Evolutionary conservation across 345 rosid genomes (phyloP).

Genomic region (Corchorus olitorius): DNA sequence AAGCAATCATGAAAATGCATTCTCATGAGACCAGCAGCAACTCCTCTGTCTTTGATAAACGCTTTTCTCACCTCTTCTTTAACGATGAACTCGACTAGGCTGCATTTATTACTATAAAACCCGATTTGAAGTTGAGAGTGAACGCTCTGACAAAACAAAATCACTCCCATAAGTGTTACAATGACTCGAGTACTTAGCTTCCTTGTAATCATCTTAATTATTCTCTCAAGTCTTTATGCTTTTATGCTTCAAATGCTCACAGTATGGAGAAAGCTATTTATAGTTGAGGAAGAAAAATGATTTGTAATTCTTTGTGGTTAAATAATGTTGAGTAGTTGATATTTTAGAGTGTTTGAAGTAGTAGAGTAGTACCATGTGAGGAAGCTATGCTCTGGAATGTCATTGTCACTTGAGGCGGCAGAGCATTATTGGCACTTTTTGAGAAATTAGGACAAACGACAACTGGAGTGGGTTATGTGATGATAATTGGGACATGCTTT

Average conservation of each 20-base stretch:
- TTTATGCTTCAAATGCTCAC: neutral
- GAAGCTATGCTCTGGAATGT: constrained; percentile 15
- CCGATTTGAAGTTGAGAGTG: constrained; percentile 48
- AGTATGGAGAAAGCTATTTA: constrained; percentile 4
- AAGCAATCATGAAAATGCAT: constrained; percentile 72
- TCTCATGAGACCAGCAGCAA: constrained; percentile 53
- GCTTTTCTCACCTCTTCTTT: constrained; percentile 43
- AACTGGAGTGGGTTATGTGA: constrained; percentile 23
- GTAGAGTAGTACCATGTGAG: constrained; percentile 4
- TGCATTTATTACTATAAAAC: constrained; percentile 40
- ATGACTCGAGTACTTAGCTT: neutral
- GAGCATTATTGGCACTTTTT: neutral
- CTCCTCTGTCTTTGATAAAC: constrained; percentile 34
- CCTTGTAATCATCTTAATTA: constrained; percentile 16
- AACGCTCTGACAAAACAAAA: constrained; percentile 23
- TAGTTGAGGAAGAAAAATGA: constrained; percentile 3
- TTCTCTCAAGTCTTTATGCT: neutral
- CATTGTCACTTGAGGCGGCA: neutral
- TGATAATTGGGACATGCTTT: neutral
- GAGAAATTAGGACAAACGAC: constrained; percentile 11
- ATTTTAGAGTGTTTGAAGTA: neutral
- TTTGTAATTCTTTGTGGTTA: neutral
- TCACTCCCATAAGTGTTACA: neutral
- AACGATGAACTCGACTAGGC: constrained; percentile 45
- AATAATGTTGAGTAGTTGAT: neutral